Evolutionary conservation across 1,284 basidiomycete genomes (phyloP).

Genomic region (Fomitopsis pinicola): DNA sequence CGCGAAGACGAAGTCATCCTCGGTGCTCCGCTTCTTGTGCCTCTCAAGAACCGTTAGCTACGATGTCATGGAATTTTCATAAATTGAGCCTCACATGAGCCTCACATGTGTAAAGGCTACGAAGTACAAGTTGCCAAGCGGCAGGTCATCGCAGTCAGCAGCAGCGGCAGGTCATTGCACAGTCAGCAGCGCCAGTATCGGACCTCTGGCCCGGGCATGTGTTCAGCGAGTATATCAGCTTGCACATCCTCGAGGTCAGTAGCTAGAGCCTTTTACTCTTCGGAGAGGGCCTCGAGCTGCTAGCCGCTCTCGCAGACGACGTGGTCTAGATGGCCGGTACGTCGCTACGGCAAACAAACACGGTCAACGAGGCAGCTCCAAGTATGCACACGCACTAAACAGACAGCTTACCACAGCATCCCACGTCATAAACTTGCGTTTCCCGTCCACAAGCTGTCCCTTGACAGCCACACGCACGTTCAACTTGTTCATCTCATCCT

Average conservation of each 20-base stretch:
- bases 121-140: too few species aligned
- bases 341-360: not conserved
- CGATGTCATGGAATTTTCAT: not conserved
- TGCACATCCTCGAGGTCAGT: not conserved
- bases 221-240: not conserved
- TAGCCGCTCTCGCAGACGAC: not conserved
- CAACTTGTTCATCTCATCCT: constrained; percentile 2
- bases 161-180: too few species aligned
- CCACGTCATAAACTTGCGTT: not conserved
- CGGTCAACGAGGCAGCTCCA: not conserved
- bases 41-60: not conserved
- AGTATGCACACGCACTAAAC: too few species aligned
- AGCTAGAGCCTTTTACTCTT: not conserved
- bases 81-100: not conserved
- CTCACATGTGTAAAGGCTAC: not conserved
- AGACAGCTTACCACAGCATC: not conserved
- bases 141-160: not conserved
- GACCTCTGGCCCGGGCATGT: not conserved
- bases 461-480: not conserved
- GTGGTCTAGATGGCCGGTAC: not conserved
- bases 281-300: not conserved
- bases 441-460: not conserved
- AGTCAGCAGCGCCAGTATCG: not conserved
- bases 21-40: not conserved
- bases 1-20: not conserved